Conservation (phyloP, 2,329 filamentous ascomycete genomes). For the Stenocarpella maydis region DNA sequence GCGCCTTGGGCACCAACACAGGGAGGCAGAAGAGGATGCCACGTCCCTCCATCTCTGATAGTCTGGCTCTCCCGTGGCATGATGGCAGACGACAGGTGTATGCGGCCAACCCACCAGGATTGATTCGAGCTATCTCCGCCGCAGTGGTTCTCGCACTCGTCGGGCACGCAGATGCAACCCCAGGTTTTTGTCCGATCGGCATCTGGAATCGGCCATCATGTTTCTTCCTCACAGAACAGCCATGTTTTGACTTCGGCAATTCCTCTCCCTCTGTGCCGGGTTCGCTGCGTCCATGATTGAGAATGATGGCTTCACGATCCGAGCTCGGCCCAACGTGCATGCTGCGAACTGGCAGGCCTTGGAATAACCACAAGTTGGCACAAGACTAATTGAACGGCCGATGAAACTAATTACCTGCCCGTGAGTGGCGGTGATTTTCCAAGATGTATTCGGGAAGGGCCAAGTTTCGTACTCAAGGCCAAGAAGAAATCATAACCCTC, state of each 20-base stretch:
- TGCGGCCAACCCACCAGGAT: too few relatives aligned
- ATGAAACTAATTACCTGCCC: background rate
- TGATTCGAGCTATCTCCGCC: slow-evolving; percentile 8
- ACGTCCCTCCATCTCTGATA: slow-evolving; percentile 1
- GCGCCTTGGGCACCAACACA: background rate
- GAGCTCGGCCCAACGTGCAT: too few relatives aligned
- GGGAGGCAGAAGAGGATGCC: too few relatives aligned
- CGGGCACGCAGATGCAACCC: slow-evolving; percentile 3
- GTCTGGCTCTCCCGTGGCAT: background rate
- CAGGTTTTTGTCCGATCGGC: background rate
- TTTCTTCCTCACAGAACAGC: background rate
- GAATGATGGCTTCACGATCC: background rate
- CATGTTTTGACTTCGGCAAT: background rate
- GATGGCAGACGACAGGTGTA: slow-evolving; percentile 14
- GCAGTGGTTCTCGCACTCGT: background rate
- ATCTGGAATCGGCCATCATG: background rate
- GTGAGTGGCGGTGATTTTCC: background rate
- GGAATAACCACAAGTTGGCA: background rate
- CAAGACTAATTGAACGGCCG: background rate
- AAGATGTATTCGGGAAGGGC: background rate
- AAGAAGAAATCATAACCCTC: background rate
- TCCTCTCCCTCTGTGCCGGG: background rate
- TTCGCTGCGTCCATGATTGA: background rate
- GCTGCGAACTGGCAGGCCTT: background rate
- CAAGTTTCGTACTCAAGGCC: background rate